Evolutionary conservation across 2,329 filamentous ascomycete species (phyloP), one percentile per base, ranked within the genome.

Genomic region (Cladophialophora psammophila): DNA sequence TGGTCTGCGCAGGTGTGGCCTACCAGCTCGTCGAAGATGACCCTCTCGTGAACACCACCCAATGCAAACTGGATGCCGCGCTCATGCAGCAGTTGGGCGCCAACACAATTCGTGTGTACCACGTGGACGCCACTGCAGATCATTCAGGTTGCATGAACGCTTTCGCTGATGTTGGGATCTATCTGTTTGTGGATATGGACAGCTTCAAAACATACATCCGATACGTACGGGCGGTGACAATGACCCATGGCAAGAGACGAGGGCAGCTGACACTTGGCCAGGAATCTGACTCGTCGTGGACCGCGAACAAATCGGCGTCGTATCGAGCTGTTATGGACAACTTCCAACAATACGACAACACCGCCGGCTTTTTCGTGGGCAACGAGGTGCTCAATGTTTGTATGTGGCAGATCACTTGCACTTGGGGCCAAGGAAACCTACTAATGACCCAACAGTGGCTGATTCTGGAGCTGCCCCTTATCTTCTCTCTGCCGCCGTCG

Each of bases 61-160:
- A 96, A 81, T 96, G 92, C 82, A 78, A 85, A 73, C 87, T 88
- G 72, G 93, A 97, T 80, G 89, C 90, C 50, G 77, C 82, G 15
- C 84, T 94, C 75, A 96, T 96, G 91, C 86, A 91, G 77, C 87
- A 88, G 18, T 83, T 97, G 62, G 92, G 92, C 69, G 87, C 91
- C 76, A 96, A 96, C 77, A 85, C 90, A 35, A 93, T 96, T 74
- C 91, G 93, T 65, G 91, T 95, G 66, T 97, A 97, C 79, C 92
- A 96, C 75, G 92, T 97, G 68, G 90, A 96, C 74, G 81, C 91
- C 1, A 77, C 80, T 2, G 87, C 81, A 36, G 82, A 94, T 76
- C 94, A 97, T 78, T 84, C 86, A 65, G 89, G 85, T 20, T 97
- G 93, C 81, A 96, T 97, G 92, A 84, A 84, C 62, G 89, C 88